Percentiles rank a stretch among this genome's conserved stretches.
phyloP scores from a whole-genome alignment of 352 stramenopile genomes.

The Chrysophaeum taylorii region DNA sequence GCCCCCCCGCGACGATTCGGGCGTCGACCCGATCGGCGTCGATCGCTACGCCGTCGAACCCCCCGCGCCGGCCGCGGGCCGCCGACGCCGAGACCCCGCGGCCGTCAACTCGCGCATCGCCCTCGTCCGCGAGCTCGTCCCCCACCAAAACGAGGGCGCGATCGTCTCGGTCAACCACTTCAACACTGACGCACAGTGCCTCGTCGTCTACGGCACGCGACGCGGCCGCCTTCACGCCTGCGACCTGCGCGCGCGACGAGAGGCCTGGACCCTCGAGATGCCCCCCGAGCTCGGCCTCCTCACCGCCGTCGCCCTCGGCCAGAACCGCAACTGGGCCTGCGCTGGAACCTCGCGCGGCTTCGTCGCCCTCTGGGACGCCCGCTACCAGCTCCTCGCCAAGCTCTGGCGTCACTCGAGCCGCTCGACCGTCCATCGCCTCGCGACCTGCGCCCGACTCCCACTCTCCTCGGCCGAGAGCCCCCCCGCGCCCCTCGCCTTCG shows the following conservation, averaged over 20 bases:
- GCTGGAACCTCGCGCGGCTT: slow-evolving; percentile 84
- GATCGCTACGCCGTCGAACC: too few relatives aligned
- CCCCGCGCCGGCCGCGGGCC: slow-evolving; percentile 12
- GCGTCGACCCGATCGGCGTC: slow-evolving; percentile 69
- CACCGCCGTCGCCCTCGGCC: slow-evolving; percentile 82
- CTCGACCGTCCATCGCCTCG: slow-evolving; percentile 60
- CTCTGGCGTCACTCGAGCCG: slow-evolving; percentile 88
- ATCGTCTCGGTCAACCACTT: slow-evolving; percentile 87
- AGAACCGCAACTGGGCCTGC: slow-evolving; percentile 83
- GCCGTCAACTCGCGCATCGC: neutral
- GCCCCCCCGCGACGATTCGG: slow-evolving; percentile 63
- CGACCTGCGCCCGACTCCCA: slow-evolving; percentile 26
- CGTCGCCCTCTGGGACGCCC: slow-evolving; percentile 88
- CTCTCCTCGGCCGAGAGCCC: neutral
- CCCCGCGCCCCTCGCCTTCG: slow-evolving; percentile 77
- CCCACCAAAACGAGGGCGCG: slow-evolving; percentile 55
- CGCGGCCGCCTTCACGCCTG: slow-evolving; percentile 58
- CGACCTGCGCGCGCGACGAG: slow-evolving; percentile 70
- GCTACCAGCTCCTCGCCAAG: slow-evolving; percentile 83
- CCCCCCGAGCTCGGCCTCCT: slow-evolving; percentile 86
- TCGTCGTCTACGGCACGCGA: slow-evolving; percentile 85
- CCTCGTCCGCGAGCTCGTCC: neutral
- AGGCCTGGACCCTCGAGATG: slow-evolving; percentile 81
- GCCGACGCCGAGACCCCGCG: neutral
- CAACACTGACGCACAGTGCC: slow-evolving; percentile 80